Base-by-base conservation (phyloP, 148 eudicot genomes). In the Silene conica region DNA sequence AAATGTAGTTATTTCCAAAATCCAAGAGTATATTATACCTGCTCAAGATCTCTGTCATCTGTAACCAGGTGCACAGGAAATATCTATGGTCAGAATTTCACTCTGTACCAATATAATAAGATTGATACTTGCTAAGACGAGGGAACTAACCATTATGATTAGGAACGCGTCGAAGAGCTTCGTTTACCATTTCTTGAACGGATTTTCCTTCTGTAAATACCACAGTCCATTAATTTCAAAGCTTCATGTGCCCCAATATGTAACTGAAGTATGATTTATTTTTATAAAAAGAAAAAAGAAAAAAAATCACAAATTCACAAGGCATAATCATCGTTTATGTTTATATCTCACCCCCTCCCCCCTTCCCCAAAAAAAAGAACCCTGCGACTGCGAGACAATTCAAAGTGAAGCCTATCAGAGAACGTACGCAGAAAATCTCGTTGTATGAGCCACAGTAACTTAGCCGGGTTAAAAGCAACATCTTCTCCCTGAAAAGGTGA, bases 391-490 rank as follows among this genome's bases (percentile, higher is more conserved):
- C 5, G 43, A 38, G 9, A 38, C 8, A 5, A 38, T 38, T 38
- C 43, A 38, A 38, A 48, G 13, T 38, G 6, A 11, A 45, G 63
- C 63, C 20, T 4, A 28, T 28, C 59, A 61, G 10, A 43, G 50
- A 79, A 86, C 97, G 85, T 89, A 92, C 98, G 96, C 57, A 95
- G 80, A 82, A 95, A 95, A 80, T 95, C 98, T 74, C 98, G 96
- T 77, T 95, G 98, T 81, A 95, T 95, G 70, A 95, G 90, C 98
- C 97, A 95, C 73, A 95, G 73, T 67, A 95, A 89, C 81, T 92
- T 95, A 74, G 97, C 93, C 58, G 98, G 98, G 80, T 90, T 96
- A 89, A 95, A 95, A 62, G 98, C 97, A 78, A 89, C 86, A 85
- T 95, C 97, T 86, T 87, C 83, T 69, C 97, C 98, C 98, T 95